phyloP scores from a whole-genome alignment of 176 grass and related monocot species.

The Oryza brachyantha region DNA sequence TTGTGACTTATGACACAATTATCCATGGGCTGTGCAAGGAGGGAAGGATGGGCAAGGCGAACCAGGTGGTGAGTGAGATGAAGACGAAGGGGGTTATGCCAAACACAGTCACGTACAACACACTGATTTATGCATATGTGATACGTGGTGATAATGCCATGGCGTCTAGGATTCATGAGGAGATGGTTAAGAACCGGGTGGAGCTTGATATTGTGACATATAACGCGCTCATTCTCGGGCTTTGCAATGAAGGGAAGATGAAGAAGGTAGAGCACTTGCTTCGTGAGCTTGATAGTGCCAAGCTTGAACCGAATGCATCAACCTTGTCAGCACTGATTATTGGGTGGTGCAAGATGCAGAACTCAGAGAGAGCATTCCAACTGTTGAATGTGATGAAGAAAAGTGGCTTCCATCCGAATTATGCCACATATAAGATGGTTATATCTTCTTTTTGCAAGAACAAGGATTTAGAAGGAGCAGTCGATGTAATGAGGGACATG shows the following conservation, averaged over 20 bases:
- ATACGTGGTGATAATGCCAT: conserved; percentile 36
- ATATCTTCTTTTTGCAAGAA: conserved; percentile 79
- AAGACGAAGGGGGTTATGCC: conserved; percentile 37
- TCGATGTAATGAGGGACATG: conserved; percentile 66
- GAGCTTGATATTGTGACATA: conserved; percentile 66
- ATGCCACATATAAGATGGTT: conserved; percentile 45
- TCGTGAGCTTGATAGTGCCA: conserved; percentile 50
- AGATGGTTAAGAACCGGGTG: conserved; percentile 60
- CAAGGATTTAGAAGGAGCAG: conserved; percentile 78
- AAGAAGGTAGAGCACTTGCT: conserved; percentile 50
- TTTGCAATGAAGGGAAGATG: conserved; percentile 72
- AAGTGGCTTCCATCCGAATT: conserved; percentile 52
- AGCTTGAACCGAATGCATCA: conserved; percentile 61
- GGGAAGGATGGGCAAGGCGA: conserved; percentile 52
- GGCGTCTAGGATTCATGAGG: conserved; percentile 52
- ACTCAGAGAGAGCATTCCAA: conserved; percentile 72
- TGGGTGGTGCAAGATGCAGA: conserved; percentile 69
- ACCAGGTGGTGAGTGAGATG: conserved; percentile 58
- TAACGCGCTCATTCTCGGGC: conserved; percentile 69
- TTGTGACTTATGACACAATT: conserved; percentile 64
- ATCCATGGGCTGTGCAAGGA: conserved; percentile 70
- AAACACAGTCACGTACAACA: conserved; percentile 66
- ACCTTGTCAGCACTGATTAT: conserved; percentile 68
- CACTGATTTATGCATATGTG: conserved; percentile 66
- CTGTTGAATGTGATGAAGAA: conserved; percentile 79